Evolutionary conservation across 331 rosid species (phyloP).

Genomic region (Pyracantha coccinea): DNA sequence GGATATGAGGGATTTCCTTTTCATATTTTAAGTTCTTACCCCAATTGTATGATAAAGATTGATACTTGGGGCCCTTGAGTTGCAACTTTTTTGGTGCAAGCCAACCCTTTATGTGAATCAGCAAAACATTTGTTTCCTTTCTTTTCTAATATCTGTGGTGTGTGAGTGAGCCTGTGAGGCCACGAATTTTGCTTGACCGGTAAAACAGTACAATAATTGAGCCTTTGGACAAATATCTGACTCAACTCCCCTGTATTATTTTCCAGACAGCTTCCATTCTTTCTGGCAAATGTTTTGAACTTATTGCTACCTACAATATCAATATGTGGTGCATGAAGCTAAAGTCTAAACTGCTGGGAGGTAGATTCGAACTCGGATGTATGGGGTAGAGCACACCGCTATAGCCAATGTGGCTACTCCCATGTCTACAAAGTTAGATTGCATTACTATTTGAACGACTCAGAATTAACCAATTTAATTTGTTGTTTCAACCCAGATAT

Average conservation of each 20-base stretch:
- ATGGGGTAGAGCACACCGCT: no score
- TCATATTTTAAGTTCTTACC: neutral
- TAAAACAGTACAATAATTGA: slow-evolving; percentile 40
- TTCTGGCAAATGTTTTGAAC: slow-evolving; percentile 16
- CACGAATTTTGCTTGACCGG: slow-evolving; percentile 19
- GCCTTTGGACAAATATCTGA: slow-evolving; percentile 14
- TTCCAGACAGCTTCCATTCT: slow-evolving; percentile 33
- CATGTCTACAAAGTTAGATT: neutral
- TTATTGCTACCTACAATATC: slow-evolving; percentile 9
- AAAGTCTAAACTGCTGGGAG: no score
- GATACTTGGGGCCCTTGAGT: neutral
- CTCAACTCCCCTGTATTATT: slow-evolving; percentile 17
- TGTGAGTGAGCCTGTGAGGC: neutral
- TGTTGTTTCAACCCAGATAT: slow-evolving; percentile 33
- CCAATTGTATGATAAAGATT: no score
- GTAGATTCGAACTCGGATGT: no score
- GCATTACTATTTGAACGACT: slow-evolving; percentile 13
- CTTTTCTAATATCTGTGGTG: slow-evolving; percentile 14
- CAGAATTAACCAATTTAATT: slow-evolving; percentile 15
- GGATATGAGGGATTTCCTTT: neutral
- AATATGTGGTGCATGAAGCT: slow-evolving; percentile 19
- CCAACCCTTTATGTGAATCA: slow-evolving; percentile 5
- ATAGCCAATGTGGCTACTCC: no score
- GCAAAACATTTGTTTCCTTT: slow-evolving; percentile 12
- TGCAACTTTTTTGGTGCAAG: neutral